Conservation (phyloP, 495 filamentous ascomycete species). For the Hypoxylon perforatum region DNA sequence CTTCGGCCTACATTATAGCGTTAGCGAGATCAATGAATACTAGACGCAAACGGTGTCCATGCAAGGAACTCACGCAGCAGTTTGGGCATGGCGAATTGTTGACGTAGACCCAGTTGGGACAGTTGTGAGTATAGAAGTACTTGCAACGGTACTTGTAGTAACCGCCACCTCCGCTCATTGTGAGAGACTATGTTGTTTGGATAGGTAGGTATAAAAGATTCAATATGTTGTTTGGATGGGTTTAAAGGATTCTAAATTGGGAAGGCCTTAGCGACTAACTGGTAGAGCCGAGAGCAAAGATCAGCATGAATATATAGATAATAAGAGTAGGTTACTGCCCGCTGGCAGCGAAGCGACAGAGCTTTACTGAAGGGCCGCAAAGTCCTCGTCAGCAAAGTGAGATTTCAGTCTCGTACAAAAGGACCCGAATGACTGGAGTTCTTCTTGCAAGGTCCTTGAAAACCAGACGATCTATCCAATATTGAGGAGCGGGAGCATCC, state of each 20-base stretch:
- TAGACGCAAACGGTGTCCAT: neutral
- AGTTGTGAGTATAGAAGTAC: conserved; percentile 67
- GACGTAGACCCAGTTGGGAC: conserved; percentile 70
- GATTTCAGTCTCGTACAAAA: conserved; percentile 8
- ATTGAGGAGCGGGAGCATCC: conserved; percentile 31
- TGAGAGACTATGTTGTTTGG: conserved; percentile 25
- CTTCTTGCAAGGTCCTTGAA: conserved; percentile 28
- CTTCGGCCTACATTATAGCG: conserved; percentile 51
- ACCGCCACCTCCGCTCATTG: conserved; percentile 67
- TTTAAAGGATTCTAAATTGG: conserved; percentile 7
- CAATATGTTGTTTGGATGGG: neutral
- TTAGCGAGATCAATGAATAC: conserved; percentile 18
- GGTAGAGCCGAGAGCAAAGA: conserved; percentile 3
- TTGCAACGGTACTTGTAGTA: conserved; percentile 73
- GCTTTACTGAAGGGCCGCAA: conserved; percentile 32
- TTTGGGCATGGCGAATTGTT: conserved; percentile 67
- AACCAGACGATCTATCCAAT: conserved; percentile 27
- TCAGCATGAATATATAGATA: neutral
- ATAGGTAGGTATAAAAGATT: conserved; percentile 10
- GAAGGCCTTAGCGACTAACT: conserved; percentile 10
- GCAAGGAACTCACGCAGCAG: conserved; percentile 62
- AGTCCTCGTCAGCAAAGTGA: conserved; percentile 31
- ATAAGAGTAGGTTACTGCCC: conserved; percentile 21
- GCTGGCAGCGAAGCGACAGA: conserved; percentile 39
- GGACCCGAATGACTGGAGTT: conserved; percentile 16